Percentiles rank a stretch among this genome's conserved stretches.
phyloP scores from a whole-genome alignment of 768 basidiomycete species.

The Mycena sanguinolenta region DNA sequence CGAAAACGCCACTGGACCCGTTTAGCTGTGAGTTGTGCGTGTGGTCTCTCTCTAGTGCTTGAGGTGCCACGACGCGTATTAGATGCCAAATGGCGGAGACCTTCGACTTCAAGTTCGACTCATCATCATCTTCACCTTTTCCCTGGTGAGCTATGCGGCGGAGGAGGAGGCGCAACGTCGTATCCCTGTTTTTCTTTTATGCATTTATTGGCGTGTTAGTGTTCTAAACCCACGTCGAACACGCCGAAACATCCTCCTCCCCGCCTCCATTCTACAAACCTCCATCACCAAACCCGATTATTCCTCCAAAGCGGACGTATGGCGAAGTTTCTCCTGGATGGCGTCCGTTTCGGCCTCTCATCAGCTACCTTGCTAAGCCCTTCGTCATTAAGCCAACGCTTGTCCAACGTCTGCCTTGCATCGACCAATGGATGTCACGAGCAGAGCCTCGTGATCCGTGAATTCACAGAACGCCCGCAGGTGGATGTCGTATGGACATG shows the following conservation, averaged over 20 bases:
- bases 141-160: slow-evolving; percentile 17
- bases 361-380: slow-evolving; percentile 22
- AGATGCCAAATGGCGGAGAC: no score
- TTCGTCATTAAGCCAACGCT: slow-evolving; percentile 22
- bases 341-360: slow-evolving; percentile 26
- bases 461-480: background rate
- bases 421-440: slow-evolving; percentile 32
- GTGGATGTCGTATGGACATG: slow-evolving; percentile 35
- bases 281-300: slow-evolving; percentile 1
- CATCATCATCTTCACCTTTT: no score
- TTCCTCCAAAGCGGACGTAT: slow-evolving; percentile 27
- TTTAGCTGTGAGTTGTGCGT: no score
- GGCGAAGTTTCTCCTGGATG: slow-evolving; percentile 21
- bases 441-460: slow-evolving; percentile 21
- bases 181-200: background rate
- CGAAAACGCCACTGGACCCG: no score
- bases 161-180: slow-evolving; percentile 11
- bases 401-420: slow-evolving; percentile 26
- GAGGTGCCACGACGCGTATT: no score
- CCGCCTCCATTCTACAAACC: background rate
- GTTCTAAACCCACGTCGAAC: background rate
- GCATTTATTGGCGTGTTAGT: background rate
- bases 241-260: background rate
- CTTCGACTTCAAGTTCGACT: no score
- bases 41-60: no score